These are phyloP conservation scores for Amanita inopinata DNA, from an alignment of 768 basidiomycete species.

Conservation along the genomic window DNA sequence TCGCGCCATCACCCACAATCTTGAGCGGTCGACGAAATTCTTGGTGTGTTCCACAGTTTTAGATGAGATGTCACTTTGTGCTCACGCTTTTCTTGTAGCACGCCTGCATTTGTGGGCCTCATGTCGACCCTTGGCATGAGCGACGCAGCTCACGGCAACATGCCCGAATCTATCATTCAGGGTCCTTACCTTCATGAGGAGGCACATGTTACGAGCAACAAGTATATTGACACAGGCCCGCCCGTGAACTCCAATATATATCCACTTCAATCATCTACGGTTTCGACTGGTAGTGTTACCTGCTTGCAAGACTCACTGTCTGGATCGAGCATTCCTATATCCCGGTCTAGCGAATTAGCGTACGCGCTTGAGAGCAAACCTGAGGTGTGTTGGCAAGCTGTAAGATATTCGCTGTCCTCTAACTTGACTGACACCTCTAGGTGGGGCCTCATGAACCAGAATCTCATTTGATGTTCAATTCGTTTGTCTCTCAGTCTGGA, in stretches of 20 bases:
- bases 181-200: constrained; percentile 18
- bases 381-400: too few species aligned
- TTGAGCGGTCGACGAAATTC: constrained; percentile 26
- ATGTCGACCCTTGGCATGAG: constrained; percentile 35
- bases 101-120: constrained; percentile 30
- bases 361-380: constrained; percentile 19
- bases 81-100: constrained; percentile 15
- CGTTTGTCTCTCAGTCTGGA: constrained; percentile 1
- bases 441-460: constrained; percentile 1
- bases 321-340: constrained; percentile 14
- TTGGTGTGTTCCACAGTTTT: constrained; percentile 24
- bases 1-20: constrained; percentile 8
- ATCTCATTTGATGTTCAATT: constrained; percentile 3
- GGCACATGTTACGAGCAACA: constrained; percentile 7
- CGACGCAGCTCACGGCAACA: constrained; percentile 14
- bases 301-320: constrained; percentile 15
- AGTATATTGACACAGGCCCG: constrained; percentile 5
- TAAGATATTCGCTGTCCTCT: neutral
- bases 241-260: constrained; percentile 1
- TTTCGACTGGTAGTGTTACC: constrained; percentile 15
- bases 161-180: constrained; percentile 9
- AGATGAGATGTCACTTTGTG: constrained; percentile 7
- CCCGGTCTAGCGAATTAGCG: constrained; percentile 20
- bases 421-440: neutral
- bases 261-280: constrained; percentile 13